Evolutionary conservation across 2,329 filamentous ascomycete species (phyloP).

Genomic region (Neofusicoccum umdonicola): DNA sequence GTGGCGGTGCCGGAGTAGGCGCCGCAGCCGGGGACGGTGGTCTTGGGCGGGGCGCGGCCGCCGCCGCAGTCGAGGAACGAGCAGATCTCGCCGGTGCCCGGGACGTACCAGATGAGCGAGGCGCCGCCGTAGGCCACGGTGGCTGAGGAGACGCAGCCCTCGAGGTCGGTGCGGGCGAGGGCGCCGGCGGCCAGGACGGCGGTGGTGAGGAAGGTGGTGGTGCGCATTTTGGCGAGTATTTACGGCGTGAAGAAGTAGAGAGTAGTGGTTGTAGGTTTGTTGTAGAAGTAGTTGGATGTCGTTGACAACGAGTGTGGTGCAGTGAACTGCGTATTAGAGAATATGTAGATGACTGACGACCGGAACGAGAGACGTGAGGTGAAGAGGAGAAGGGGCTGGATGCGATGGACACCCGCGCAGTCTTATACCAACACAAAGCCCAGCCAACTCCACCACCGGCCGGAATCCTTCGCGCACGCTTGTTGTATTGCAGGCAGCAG

Average conservation of each 20-base stretch:
- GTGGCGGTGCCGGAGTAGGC: constrained; percentile 56
- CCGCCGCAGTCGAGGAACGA: constrained; percentile 65
- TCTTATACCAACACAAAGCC: neutral
- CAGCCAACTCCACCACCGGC: neutral
- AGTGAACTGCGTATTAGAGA: neutral
- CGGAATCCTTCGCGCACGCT: constrained; percentile 6
- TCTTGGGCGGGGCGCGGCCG: constrained; percentile 63
- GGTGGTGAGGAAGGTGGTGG: constrained; percentile 27
- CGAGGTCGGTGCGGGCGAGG: constrained; percentile 38
- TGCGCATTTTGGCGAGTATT: constrained; percentile 21
- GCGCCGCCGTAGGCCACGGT: constrained; percentile 41
- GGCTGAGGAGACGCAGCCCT: constrained; percentile 44
- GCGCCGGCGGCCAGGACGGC: constrained; percentile 30
- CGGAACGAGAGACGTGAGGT: constrained; percentile 9
- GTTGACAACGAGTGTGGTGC: neutral
- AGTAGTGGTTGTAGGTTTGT: neutral
- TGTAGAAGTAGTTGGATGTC: neutral
- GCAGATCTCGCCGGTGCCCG: constrained; percentile 64
- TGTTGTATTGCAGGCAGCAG: neutral
- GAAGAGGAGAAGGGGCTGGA: neutral
- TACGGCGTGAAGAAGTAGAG: neutral
- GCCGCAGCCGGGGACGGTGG: constrained; percentile 60
- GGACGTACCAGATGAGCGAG: constrained; percentile 59
- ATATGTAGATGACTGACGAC: neutral
- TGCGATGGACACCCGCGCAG: neutral